Evolutionary conservation across 2,329 filamentous ascomycete species (phyloP), one percentile per base, ranked within the genome.

Genomic region (Microdochium trichocladiopsis): DNA sequence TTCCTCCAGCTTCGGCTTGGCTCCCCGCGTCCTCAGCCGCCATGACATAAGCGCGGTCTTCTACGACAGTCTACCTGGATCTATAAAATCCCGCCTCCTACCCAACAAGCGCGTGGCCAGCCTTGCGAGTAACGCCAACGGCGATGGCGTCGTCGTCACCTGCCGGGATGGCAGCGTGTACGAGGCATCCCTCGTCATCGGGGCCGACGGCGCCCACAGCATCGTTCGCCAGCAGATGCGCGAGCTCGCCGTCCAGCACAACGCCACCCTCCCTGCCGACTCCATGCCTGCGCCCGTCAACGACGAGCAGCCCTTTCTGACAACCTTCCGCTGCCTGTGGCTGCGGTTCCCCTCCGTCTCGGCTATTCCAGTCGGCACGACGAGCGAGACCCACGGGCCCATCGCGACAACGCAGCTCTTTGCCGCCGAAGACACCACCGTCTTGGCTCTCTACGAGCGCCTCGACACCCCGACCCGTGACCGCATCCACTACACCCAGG

Each of bases 131-230:
- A 45, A 45, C 18, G 52, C 60, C 4, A 52, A 54, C 2, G 49
- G 55, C 11, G 51, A 58, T 12, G 62, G 61, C 1, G 66, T 67
- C 1, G 55, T 52, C 2, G 66, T 71, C 10, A 55, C 55, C 11
- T 68, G 66, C 31, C 58, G 55, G 2, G 69, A 73, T 52, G 69
- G 70, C 4, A 60, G 60, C 0, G 47, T 56, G 1, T 66, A 67
- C 53, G 22, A 55, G 0, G 71, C 68, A 0, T 61, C 68, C 53
- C 56, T 76, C n/a, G 52, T 72, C 4, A 60, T 74, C 21, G 73
- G 71, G 8, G 69, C 71, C 12, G 73, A 76, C 52, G 73, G 73
- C n/a, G 67, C 69, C 2, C 67, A 71, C 53, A 73, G 70, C 56
- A 63, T 55, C 22, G 64, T 66, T 4, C 62, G 70, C 5, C 50